Percentiles rank a stretch among this genome's conserved stretches.
These are phyloP conservation scores for Celoporthe dispersa DNA, from an alignment of 2,329 filamentous ascomycete genomes.

Conservation along the genomic window DNA sequence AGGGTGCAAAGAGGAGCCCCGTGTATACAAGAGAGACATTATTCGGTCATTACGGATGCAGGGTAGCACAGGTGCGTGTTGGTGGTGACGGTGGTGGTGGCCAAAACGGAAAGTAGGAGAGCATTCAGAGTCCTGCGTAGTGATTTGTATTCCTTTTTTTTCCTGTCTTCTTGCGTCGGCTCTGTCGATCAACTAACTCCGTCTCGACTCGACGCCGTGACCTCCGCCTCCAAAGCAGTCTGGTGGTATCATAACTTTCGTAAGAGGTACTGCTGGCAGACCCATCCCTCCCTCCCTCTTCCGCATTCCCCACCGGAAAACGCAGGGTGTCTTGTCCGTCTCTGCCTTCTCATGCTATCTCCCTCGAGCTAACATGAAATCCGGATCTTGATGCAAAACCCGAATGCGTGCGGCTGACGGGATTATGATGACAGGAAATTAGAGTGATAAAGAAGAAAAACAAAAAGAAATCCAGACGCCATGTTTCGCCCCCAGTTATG, in stretches of 20 bases:
- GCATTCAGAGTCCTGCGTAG: background rate
- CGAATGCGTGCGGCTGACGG: slow-evolving; percentile 7
- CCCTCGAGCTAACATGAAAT: slow-evolving; percentile 11
- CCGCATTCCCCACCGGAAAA: no score
- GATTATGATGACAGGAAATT: slow-evolving; percentile 12
- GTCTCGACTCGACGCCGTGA: background rate
- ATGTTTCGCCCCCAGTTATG: slow-evolving; percentile 9
- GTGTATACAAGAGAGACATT: background rate
- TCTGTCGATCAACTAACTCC: slow-evolving; percentile 10
- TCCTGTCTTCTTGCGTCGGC: background rate
- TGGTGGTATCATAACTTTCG: slow-evolving; percentile 28
- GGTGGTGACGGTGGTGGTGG: no score
- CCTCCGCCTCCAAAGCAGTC: slow-evolving; percentile 1
- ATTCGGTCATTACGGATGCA: background rate
- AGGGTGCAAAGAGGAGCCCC: background rate
- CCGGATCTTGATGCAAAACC: slow-evolving; percentile 6
- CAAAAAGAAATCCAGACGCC: slow-evolving; percentile 23
- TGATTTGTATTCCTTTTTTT: background rate
- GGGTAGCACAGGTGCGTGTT: background rate
- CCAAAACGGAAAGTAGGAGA: background rate
- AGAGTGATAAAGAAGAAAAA: slow-evolving; percentile 9
- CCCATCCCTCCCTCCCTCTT: slow-evolving; percentile 1
- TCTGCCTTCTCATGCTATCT: background rate
- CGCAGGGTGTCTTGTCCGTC: background rate
- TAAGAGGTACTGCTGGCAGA: slow-evolving; percentile 24